These are phyloP conservation scores for Podaxis rugospora DNA, from an alignment of 768 basidiomycete species.

Conservation along the genomic window DNA sequence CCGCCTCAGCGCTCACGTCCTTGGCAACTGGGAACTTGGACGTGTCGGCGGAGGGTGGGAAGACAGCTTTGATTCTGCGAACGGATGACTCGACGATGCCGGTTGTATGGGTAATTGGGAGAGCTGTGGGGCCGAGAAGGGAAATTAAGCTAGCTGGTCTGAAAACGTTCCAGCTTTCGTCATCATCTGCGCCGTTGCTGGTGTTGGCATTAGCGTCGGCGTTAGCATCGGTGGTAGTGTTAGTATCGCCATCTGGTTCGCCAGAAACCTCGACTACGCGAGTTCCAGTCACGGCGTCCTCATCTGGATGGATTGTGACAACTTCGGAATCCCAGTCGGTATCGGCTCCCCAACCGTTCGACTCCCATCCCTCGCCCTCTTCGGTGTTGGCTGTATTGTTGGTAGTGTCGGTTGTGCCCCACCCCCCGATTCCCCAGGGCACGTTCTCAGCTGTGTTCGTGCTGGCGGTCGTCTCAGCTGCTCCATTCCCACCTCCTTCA, in stretches of 20 bases:
- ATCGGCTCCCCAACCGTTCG: constrained; percentile 4
- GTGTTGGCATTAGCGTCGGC: neutral
- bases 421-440: neutral
- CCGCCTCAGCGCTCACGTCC: constrained; percentile 23
- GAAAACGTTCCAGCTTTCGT: constrained; percentile 17
- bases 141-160: constrained; percentile 18
- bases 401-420: neutral
- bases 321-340: neutral
- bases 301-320: constrained; percentile 2
- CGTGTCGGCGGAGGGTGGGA: constrained; percentile 21
- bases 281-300: neutral
- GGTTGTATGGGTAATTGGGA: constrained; percentile 60
- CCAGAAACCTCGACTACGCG: neutral
- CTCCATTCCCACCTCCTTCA: neutral
- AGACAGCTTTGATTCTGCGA: constrained; percentile 42
- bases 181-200: neutral
- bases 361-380: neutral
- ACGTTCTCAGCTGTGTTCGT: neutral
- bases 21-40: constrained; percentile 11
- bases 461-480: neutral
- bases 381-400: neutral
- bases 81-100: constrained; percentile 66
- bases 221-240: neutral
- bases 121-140: constrained; percentile 48
- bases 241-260: neutral